A percentile compares a stretch with the other conserved stretches of the same genome.
phyloP scores from a whole-genome alignment of 1,284 basidiomycete species.

The Ceratobasidium sp. region DNA sequence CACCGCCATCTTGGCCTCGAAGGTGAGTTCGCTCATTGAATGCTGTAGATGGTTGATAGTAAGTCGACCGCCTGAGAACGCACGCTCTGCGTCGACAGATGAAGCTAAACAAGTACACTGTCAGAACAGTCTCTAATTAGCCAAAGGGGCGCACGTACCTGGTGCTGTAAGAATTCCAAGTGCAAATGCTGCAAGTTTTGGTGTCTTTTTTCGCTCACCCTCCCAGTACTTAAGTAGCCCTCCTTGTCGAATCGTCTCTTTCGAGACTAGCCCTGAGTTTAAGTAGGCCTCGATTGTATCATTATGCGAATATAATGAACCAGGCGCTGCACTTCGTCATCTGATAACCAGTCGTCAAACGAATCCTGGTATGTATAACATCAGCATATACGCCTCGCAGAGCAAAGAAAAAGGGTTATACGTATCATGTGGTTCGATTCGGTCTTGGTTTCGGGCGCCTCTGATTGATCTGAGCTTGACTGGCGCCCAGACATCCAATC shows the following conservation, averaged over 20 bases:
- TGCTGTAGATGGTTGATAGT: conserved; percentile 29
- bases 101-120: neutral
- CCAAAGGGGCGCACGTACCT: neutral
- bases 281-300: no score
- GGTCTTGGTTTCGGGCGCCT: neutral
- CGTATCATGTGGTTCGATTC: no score
- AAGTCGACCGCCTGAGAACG: conserved; percentile 16
- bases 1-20: conserved; percentile 28
- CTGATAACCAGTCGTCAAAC: neutral
- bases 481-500: neutral
- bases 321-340: no score
- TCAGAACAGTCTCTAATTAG: neutral
- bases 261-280: neutral
- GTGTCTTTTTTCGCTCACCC: neutral
- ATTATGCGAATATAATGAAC: no score
- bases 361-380: no score
- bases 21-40: conserved; percentile 15
- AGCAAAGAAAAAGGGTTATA: no score
- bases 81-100: conserved; percentile 25
- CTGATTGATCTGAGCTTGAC: neutral
- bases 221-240: conserved; percentile 14
- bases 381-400: neutral
- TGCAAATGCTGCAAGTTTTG: conserved; percentile 9
- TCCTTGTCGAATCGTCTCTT: neutral
- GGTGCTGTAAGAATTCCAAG: conserved; percentile 18